These are phyloP conservation scores for Phytophthora crassamura DNA, from an alignment of 352 stramenopile genomes.

Conservation along the genomic window DNA sequence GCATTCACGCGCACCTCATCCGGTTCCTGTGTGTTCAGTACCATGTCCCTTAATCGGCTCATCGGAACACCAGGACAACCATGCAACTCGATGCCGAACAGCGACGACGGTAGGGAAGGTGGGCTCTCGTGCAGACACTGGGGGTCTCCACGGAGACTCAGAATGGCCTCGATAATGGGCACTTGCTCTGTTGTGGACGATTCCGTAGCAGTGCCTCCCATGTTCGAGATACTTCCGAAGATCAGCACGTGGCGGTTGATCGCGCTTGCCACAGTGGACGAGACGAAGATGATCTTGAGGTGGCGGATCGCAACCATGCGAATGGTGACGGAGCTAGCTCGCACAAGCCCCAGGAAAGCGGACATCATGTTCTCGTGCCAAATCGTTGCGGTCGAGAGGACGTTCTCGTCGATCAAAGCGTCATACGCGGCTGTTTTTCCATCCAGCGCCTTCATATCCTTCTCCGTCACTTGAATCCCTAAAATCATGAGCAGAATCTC, in stretches of 20 bases:
- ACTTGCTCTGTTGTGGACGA: conserved; percentile 82
- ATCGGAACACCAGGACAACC: conserved; percentile 62
- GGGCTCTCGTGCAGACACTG: conserved; percentile 37
- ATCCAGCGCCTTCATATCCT: conserved; percentile 55
- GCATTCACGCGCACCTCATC: conserved; percentile 76
- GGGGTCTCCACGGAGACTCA: conserved; percentile 68
- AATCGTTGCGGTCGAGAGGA: conserved; percentile 54
- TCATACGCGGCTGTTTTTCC: conserved; percentile 57
- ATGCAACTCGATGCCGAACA: conserved; percentile 64
- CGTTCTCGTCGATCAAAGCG: conserved; percentile 63
- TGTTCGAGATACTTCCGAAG: conserved; percentile 77
- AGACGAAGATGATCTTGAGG: conserved; percentile 72
- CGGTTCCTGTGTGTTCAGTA: conserved; percentile 58
- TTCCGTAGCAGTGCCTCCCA: conserved; percentile 68
- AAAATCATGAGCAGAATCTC: conserved; percentile 81
- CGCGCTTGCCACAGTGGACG: conserved; percentile 61
- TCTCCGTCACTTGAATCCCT: conserved; percentile 72
- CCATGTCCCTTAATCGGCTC: conserved; percentile 72
- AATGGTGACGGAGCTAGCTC: conserved; percentile 61
- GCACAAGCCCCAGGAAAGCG: conserved; percentile 64
- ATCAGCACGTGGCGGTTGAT: conserved; percentile 84
- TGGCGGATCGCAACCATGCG: conserved; percentile 69
- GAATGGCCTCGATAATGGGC: conserved; percentile 79
- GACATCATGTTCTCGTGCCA: conserved; percentile 78
- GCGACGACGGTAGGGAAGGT: conserved; percentile 30